Evolutionary conservation across 768 basidiomycete genomes (phyloP).

Genomic region (Melanogaster broomeanus): DNA sequence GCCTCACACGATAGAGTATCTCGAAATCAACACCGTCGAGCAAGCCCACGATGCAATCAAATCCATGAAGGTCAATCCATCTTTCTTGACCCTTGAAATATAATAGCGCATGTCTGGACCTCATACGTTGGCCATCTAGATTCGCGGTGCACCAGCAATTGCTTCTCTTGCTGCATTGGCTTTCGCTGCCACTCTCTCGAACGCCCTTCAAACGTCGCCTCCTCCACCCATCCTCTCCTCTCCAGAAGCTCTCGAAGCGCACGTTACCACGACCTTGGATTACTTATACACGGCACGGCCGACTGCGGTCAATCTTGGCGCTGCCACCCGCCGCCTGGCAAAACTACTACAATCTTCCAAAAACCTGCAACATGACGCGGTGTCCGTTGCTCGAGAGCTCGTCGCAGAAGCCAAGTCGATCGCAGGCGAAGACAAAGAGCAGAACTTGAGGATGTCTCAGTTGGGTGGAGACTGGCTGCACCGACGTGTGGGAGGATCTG

Average conservation of each 20-base stretch:
- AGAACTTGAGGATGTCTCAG: slow-evolving; percentile 85
- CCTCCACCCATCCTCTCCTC: slow-evolving; percentile 58
- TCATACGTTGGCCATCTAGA: slow-evolving; percentile 38
- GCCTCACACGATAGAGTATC: slow-evolving; percentile 71
- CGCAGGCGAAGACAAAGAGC: slow-evolving; percentile 84
- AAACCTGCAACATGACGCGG: slow-evolving; percentile 42
- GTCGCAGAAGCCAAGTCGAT: slow-evolving; percentile 72
- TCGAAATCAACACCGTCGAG: slow-evolving; percentile 69
- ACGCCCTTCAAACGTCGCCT: slow-evolving; percentile 47
- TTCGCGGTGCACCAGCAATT: slow-evolving; percentile 94
- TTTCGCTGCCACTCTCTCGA: slow-evolving; percentile 63
- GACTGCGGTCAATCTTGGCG: slow-evolving; percentile 93
- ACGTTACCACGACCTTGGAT: slow-evolving; percentile 62
- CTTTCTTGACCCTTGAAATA: neutral
- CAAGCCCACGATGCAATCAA: slow-evolving; percentile 94
- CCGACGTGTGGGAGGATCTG: slow-evolving; percentile 35
- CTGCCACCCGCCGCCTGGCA: slow-evolving; percentile 74
- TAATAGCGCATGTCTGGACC: neutral
- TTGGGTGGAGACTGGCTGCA: slow-evolving; percentile 87
- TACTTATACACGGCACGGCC: slow-evolving; percentile 88
- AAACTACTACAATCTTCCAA: slow-evolving; percentile 42
- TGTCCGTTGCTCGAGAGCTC: slow-evolving; percentile 56
- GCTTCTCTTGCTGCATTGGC: slow-evolving; percentile 88
- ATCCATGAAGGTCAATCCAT: slow-evolving; percentile 76
- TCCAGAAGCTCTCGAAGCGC: slow-evolving; percentile 46